Base-by-base conservation (phyloP, 2,329 filamentous ascomycete species). In the Monilinia aucupariae region DNA sequence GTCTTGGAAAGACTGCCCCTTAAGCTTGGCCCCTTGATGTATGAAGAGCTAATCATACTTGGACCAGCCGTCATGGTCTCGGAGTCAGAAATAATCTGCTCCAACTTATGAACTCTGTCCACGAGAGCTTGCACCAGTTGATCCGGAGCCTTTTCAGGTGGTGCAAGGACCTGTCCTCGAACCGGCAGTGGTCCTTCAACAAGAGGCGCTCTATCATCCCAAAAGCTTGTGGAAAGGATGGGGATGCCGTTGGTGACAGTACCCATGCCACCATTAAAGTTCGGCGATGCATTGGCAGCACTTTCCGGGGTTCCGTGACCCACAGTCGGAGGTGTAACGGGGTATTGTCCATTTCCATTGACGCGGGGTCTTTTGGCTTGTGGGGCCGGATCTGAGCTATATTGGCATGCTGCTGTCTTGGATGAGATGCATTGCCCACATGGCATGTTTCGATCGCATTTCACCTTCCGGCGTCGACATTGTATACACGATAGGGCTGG, bases 401-500 rank as follows among this genome's bases (percentile, higher is more conserved):
- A 64, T 41, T 47, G 34, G 20, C 62, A 64, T 27, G 43, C 48
- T 34, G 55, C 20, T 34, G 49, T 49, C 27, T 61, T 64, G 10
- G 62, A 60, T 15, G 45, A 45, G n/a, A 49, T 37, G 30, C 62
- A 64, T 55, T 64, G 62, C 25, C 49, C 56, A 41, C 62, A 64
- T 15, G 62, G 62, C 37, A 34, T 54, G 20, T 49, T 64, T 54
- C 56, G 49, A 54, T 64, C 62, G n/a, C 62, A 64, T 54, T 61
- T 64, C n/a, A 64, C 54, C 43, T 64, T 64, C n/a, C 62, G 56
- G n/a, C 56, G 56, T 22, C 78, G 73, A 68, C 78, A 80, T 64
- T 76, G 73, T 45, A 76, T 65, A 64, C 78, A 80, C 0, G 78
- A 79, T 32, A 78, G 65, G 4, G 77, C 76, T 39, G 70, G 70